Percentiles rank a stretch among this genome's conserved stretches.
These are phyloP conservation scores for Claviceps sp. DNA, from an alignment of 2,329 filamentous ascomycete species.

Conservation along the genomic window DNA sequence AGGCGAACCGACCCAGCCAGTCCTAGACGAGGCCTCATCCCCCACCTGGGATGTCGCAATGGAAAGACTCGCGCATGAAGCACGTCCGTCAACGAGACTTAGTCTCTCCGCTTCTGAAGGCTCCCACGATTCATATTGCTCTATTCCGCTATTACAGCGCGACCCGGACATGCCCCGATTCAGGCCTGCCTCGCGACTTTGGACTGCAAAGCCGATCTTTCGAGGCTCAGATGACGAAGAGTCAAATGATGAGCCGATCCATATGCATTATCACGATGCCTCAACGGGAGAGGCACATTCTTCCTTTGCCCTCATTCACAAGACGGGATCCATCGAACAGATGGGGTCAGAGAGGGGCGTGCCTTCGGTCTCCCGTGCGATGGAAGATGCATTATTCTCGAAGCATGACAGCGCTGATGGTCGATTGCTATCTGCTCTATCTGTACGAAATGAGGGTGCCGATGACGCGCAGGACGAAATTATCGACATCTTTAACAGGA, in stretches of 20 bases:
- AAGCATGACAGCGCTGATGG: constrained; percentile 33
- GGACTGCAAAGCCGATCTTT: constrained; percentile 43
- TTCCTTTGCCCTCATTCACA: constrained; percentile 42
- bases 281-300: constrained; percentile 20
- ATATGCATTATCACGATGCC: constrained; percentile 4
- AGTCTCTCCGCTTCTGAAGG: constrained; percentile 42
- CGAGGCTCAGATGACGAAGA: constrained; percentile 31
- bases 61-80: constrained; percentile 10
- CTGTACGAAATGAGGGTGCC: not conserved
- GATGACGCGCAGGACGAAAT: constrained; percentile 24
- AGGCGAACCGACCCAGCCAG: constrained; percentile 2
- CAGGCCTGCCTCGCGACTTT: constrained; percentile 19
- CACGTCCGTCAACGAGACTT: constrained; percentile 19
- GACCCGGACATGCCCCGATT: constrained; percentile 33
- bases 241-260: constrained; percentile 12
- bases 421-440: not conserved
- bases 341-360: constrained; percentile 24
- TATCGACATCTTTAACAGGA: constrained; percentile 18
- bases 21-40: not conserved
- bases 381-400: constrained; percentile 30
- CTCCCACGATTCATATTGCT: constrained; percentile 63
- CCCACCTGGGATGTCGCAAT: constrained; percentile 6
- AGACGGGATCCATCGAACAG: constrained; percentile 37
- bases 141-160: constrained; percentile 62
- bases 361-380: constrained; percentile 10